Base-by-base conservation (phyloP, 805 yeast genomes). In the Candida peoriensis region DNA sequence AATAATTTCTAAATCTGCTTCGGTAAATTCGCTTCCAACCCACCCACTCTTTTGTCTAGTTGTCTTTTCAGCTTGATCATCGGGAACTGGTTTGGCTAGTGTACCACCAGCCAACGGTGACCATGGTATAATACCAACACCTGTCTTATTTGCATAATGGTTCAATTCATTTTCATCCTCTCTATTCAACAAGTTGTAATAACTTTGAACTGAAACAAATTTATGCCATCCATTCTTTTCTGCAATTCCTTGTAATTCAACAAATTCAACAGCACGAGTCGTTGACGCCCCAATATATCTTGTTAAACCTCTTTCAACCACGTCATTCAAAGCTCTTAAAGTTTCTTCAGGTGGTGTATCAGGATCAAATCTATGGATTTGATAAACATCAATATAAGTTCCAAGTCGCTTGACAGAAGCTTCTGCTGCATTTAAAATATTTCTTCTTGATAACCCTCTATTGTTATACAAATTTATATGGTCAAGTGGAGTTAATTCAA, bases 131-230 rank as follows among this genome's bases (percentile, higher is more conserved):
- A 76, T 35, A 2, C 77, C 81, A 28, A 78, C 71, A 14, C 71
- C 71, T n/a, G 69, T 68, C 31, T 59, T 60, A 19, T 68, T 54
- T 42, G 79, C 74, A 55, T 60, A 79, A 28, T 72, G 73, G 44
- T 68, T 71, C 69, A 78, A 58, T 51, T 79, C 85, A 14, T 76
- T 56, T 50, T 78, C 85, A 42, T 78, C 83, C 48, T 76, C 81
- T 13, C 85, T 61, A 45, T 69, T 60, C 4, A 77, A 40, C 39
- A 77, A 59, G 28, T 72, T 76, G 56, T 77, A 74, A 50, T 59
- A 68, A 41, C 73, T 69, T 56, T 79, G 85, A 72, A 76, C 70
- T n/a, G n/a, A n/a, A n/a, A n/a, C n/a, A n/a, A n/a, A n/a, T n/a
- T 74, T 74, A 44, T 61, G 61, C 80, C 79, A 78, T 24, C 68